Conservation (phyloP, 1,284 basidiomycete genomes). For the Leccinum pachyderme region DNA sequence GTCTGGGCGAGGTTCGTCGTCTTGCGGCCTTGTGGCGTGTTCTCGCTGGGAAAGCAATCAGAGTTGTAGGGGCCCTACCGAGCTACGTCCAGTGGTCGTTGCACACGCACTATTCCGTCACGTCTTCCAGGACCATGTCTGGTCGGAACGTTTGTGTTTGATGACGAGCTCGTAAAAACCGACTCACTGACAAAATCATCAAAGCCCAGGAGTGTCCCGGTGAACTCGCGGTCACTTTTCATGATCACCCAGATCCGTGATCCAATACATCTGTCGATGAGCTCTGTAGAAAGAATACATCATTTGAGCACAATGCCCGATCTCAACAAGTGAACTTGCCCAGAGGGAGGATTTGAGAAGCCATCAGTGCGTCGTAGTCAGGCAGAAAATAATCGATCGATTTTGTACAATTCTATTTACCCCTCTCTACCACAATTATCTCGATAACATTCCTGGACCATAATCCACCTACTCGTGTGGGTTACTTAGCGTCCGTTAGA, state of each 20-base stretch:
- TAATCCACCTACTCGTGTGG: slow-evolving; percentile 13
- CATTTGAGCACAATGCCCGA: background rate
- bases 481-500: slow-evolving; percentile 35
- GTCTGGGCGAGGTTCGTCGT: slow-evolving; percentile 88
- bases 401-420: slow-evolving; percentile 11
- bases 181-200: slow-evolving; percentile 99
- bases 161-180: background rate
- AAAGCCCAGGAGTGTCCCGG: slow-evolving; percentile 93
- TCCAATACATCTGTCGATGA: slow-evolving; percentile 94
- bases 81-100: background rate
- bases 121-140: slow-evolving; percentile 99
- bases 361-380: slow-evolving; percentile 40
- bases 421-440: slow-evolving; percentile 1
- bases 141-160: background rate
- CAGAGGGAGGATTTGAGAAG: slow-evolving; percentile 64
- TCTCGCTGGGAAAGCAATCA: slow-evolving; percentile 59
- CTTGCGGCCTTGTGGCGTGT: slow-evolving; percentile 78
- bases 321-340: slow-evolving; percentile 27
- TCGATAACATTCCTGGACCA: background rate
- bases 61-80: slow-evolving; percentile 12
- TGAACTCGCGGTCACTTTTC: slow-evolving; percentile 95
- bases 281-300: slow-evolving; percentile 48
- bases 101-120: slow-evolving; percentile 84
- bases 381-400: background rate
- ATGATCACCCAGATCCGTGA: slow-evolving; percentile 95